These are phyloP conservation scores for Saccharomyces hybrid DNA, from an alignment of 1,139 yeast genomes.

Conservation along the genomic window DNA sequence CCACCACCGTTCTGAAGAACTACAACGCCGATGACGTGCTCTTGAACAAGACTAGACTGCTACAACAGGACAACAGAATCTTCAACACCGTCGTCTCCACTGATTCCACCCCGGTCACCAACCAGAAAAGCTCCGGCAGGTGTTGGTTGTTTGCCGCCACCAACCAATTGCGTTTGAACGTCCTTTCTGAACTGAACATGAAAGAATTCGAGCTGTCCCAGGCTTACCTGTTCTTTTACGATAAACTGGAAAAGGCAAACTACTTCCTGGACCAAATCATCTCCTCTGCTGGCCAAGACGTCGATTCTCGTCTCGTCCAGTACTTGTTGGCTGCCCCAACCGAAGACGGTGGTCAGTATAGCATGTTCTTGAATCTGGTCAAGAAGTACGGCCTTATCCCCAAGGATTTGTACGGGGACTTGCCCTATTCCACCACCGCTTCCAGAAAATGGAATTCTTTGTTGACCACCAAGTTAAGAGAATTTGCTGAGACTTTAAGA, in stretches of 20 bases:
- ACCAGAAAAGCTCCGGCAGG: slow-evolving; percentile 71
- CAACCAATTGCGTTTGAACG: slow-evolving; percentile 56
- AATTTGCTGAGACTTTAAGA: slow-evolving; percentile 63
- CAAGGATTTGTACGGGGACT: slow-evolving; percentile 60
- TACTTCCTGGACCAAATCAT: slow-evolving; percentile 67
- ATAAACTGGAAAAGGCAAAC: slow-evolving; percentile 68
- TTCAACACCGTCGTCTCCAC: slow-evolving; percentile 54
- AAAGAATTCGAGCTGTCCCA: slow-evolving; percentile 71
- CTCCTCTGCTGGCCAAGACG: slow-evolving; percentile 54
- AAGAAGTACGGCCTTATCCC: slow-evolving; percentile 78
- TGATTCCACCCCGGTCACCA: slow-evolving; percentile 64
- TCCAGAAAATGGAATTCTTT: slow-evolving; percentile 52
- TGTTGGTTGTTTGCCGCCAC: slow-evolving; percentile 87
- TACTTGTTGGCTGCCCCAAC: slow-evolving; percentile 56
- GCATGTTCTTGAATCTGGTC: slow-evolving; percentile 66
- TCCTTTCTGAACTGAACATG: slow-evolving; percentile 55
- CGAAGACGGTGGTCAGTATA: slow-evolving; percentile 81
- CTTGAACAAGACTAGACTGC: slow-evolving; percentile 27
- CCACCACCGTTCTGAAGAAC: slow-evolving; percentile 35
- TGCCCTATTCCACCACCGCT: slow-evolving; percentile 47
- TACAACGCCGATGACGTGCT: slow-evolving; percentile 32
- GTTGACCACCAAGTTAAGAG: slow-evolving; percentile 61
- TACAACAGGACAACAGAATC: slow-evolving; percentile 26
- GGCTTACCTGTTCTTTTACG: slow-evolving; percentile 62
- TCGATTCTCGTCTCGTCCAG: slow-evolving; percentile 62